phyloP scores from a whole-genome alignment of 2,329 filamentous ascomycete genomes.

The Phaeophleospora eucalypticola region DNA sequence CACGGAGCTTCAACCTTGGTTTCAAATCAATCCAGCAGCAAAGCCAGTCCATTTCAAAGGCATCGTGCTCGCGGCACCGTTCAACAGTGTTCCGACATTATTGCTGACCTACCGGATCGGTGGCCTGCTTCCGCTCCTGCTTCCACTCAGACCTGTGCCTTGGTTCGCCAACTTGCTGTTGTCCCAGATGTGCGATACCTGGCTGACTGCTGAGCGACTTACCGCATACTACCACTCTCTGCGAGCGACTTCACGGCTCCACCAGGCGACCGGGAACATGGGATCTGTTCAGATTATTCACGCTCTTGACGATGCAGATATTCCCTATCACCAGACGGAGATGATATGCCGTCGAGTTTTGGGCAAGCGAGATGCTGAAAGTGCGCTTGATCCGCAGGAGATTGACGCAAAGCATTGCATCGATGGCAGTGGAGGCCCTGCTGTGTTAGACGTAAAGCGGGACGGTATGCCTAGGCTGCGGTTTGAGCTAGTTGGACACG shows the following conservation, averaged over 20 bases:
- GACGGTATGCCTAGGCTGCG: conserved; percentile 33
- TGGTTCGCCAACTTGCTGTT: conserved; percentile 59
- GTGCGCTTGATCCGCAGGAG: conserved; percentile 27
- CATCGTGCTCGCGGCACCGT: conserved; percentile 73
- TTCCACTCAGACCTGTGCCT: conserved; percentile 66
- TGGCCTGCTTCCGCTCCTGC: conserved; percentile 75
- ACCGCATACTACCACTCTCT: conserved; percentile 57
- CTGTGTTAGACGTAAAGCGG: conserved; percentile 19
- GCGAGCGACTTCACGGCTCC: conserved; percentile 26
- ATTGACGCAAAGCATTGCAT: conserved; percentile 26
- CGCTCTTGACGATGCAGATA: conserved; percentile 75
- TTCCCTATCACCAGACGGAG: conserved; percentile 68
- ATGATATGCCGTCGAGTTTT: conserved; percentile 59
- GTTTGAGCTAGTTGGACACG: conserved; percentile 42
- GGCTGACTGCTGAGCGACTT: conserved; percentile 69
- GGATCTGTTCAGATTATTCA: conserved; percentile 68
- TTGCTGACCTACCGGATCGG: conserved; percentile 72
- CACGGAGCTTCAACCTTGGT: conserved; percentile 4
- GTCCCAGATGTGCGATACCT: conserved; percentile 68
- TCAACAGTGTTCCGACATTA: conserved; percentile 69
- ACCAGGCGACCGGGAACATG: conserved; percentile 37
- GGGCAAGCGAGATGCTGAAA: conserved; percentile 41
- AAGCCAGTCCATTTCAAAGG: conserved; percentile 65
- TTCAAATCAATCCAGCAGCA: not conserved
- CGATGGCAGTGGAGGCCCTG: conserved; percentile 29